Evolutionary conservation across 2,329 filamentous ascomycete genomes (phyloP).

Genomic region (Fusarium tuaranense): DNA sequence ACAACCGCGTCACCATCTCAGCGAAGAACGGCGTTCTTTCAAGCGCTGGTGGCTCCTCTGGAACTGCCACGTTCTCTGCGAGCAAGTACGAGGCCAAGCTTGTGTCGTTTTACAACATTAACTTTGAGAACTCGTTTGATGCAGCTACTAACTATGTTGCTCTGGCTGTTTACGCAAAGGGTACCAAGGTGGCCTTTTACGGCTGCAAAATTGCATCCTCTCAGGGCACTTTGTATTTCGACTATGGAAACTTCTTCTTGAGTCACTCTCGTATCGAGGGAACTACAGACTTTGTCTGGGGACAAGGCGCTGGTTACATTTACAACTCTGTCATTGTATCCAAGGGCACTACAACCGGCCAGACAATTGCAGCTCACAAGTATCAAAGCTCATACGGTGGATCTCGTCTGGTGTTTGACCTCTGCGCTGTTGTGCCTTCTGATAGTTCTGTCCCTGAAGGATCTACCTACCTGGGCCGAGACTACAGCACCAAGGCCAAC

Average conservation of each 20-base stretch:
- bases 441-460: slow-evolving; percentile 40
- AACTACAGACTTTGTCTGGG: slow-evolving; percentile 39
- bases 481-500: slow-evolving; percentile 40
- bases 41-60: slow-evolving; percentile 23
- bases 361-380: slow-evolving; percentile 44
- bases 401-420: slow-evolving; percentile 57
- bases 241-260: slow-evolving; percentile 40
- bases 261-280: slow-evolving; percentile 32
- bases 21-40: slow-evolving; percentile 29
- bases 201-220: slow-evolving; percentile 49
- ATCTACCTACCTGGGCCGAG: slow-evolving; percentile 45
- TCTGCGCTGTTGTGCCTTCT: slow-evolving; percentile 50
- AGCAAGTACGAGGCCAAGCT: slow-evolving; percentile 46
- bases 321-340: slow-evolving; percentile 40
- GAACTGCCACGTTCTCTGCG: slow-evolving; percentile 42
- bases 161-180: slow-evolving; percentile 45
- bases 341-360: slow-evolving; percentile 26
- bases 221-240: slow-evolving; percentile 35
- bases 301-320: slow-evolving; percentile 40
- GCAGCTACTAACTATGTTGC: slow-evolving; percentile 33
- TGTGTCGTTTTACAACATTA: slow-evolving; percentile 47
- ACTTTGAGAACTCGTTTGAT: slow-evolving; percentile 41
- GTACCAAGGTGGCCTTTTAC: slow-evolving; percentile 54
- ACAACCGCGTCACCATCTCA: slow-evolving; percentile 68
- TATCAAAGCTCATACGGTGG: slow-evolving; percentile 45